These are phyloP conservation scores for Fusarium sacchari DNA, from an alignment of 2,329 filamentous ascomycete species.

Conservation along the genomic window DNA sequence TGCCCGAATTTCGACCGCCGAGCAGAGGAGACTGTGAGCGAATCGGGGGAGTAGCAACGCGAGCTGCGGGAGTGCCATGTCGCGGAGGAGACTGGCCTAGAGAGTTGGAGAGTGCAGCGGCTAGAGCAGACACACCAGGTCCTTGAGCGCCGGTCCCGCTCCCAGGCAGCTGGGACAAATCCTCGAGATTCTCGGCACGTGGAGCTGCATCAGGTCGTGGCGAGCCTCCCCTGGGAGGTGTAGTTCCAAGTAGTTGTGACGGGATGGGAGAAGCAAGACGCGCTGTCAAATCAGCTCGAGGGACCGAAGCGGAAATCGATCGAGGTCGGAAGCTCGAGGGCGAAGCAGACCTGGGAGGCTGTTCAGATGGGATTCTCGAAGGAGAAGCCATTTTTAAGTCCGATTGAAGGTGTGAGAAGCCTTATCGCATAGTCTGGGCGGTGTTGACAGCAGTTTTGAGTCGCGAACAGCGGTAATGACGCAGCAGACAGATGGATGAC, in stretches of 20 bases:
- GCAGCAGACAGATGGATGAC: slow-evolving; percentile 1
- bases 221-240: slow-evolving; percentile 51
- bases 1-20: slow-evolving; percentile 55
- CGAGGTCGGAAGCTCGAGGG: slow-evolving; percentile 58
- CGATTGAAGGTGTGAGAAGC: slow-evolving; percentile 17
- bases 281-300: slow-evolving; percentile 69
- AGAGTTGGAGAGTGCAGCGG: slow-evolving; percentile 83
- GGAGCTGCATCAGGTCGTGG: slow-evolving; percentile 41
- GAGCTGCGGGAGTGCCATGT: slow-evolving; percentile 69
- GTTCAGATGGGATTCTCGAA: slow-evolving; percentile 51
- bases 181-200: slow-evolving; percentile 48
- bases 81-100: slow-evolving; percentile 75
- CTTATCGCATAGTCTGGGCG: slow-evolving; percentile 44
- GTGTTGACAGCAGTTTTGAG: slow-evolving; percentile 11
- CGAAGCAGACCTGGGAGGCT: slow-evolving; percentile 57
- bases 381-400: slow-evolving; percentile 51
- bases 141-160: slow-evolving; percentile 73
- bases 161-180: slow-evolving; percentile 72
- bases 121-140: slow-evolving; percentile 87
- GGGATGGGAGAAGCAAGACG: slow-evolving; percentile 68
- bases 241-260: slow-evolving; percentile 50
- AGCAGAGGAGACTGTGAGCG: slow-evolving; percentile 53
- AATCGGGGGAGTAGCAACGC: slow-evolving; percentile 66
- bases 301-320: slow-evolving; percentile 62
- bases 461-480: slow-evolving; percentile 25